phyloP scores from a whole-genome alignment of 2,329 filamentous ascomycete genomes.

The Scedosporium apiospermum region DNA sequence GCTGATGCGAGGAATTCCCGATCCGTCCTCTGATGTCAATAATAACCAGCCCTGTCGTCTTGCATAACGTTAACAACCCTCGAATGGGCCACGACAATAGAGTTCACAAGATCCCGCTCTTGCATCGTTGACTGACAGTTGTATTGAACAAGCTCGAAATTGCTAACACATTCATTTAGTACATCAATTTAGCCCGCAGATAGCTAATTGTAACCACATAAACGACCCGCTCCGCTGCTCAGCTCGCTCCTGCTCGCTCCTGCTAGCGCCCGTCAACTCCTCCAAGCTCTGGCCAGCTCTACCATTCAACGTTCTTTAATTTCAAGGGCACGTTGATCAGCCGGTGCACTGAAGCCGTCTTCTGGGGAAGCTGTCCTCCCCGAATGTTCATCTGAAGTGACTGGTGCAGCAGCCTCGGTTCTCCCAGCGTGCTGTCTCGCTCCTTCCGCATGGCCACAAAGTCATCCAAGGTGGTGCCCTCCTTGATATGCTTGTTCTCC shows the following conservation, averaged over 20 bases:
- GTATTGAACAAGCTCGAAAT: too few species aligned
- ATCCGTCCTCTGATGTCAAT: too few species aligned
- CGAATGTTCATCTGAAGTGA: conserved; percentile 44
- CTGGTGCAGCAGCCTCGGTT: conserved; percentile 38
- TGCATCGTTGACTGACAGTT: too few species aligned
- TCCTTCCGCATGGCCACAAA: conserved; percentile 33
- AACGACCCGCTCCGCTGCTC: neutral
- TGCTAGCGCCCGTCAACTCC: neutral
- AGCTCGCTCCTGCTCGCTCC: neutral
- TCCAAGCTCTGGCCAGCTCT: neutral
- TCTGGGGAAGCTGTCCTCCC: conserved; percentile 31
- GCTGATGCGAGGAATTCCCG: too few species aligned
- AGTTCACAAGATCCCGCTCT: too few species aligned
- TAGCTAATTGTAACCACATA: neutral
- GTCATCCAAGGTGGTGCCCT: conserved; percentile 28
- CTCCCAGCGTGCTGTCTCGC: conserved; percentile 31
- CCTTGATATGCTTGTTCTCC: conserved; percentile 38
- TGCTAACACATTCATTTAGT: too few species aligned
- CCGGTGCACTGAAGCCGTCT: conserved; percentile 18
- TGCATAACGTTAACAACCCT: too few species aligned
- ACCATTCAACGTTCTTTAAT: conserved; percentile 41
- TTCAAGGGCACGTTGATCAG: conserved; percentile 27
- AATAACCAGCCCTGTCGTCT: too few species aligned
- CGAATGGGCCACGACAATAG: too few species aligned
- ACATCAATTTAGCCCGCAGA: neutral